Percentiles rank a stretch among this genome's conserved stretches.
phyloP scores from a whole-genome alignment of 2,329 filamentous ascomycete species.

The Alternaria dauci region DNA sequence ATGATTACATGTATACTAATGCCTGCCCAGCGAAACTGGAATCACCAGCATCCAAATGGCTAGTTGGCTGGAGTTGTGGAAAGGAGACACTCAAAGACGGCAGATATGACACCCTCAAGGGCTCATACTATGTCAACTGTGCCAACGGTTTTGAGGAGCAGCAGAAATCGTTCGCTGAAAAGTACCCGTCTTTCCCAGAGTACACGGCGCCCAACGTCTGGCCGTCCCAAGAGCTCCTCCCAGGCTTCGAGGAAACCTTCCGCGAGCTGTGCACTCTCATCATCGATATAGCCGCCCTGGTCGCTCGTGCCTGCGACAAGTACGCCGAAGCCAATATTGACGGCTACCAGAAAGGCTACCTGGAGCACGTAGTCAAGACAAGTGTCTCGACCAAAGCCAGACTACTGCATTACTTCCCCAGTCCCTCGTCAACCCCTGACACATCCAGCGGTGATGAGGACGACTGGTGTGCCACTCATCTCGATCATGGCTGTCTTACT shows the following conservation, averaged over 20 bases:
- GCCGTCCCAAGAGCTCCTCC: conserved; percentile 74
- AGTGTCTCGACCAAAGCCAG: conserved; percentile 91
- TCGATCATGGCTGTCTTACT: conserved; percentile 93
- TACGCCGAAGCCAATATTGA: conserved; percentile 82
- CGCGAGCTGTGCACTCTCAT: conserved; percentile 82
- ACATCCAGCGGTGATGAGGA: conserved; percentile 66
- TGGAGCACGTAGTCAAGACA: conserved; percentile 85
- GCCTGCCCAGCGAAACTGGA: conserved; percentile 54
- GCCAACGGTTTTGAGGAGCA: conserved; percentile 68
- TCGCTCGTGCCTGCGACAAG: conserved; percentile 87
- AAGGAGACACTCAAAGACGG: conserved; percentile 83
- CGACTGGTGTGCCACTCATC: conserved; percentile 92
- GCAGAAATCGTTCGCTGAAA: conserved; percentile 59
- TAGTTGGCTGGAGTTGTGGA: conserved; percentile 79
- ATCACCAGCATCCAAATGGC: conserved; percentile 63
- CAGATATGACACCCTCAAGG: conserved; percentile 80
- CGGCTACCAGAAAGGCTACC: conserved; percentile 77
- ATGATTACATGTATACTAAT: background rate
- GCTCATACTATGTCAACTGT: conserved; percentile 85
- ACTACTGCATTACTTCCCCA: conserved; percentile 90
- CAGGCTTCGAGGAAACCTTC: conserved; percentile 77
- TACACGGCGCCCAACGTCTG: conserved; percentile 92
- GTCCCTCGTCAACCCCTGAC: conserved; percentile 34
- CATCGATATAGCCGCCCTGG: conserved; percentile 87
- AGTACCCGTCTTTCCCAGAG: conserved; percentile 77